Evolutionary conservation across 257 asterid genomes (phyloP).

Genomic region (Linderniella brevidens): DNA sequence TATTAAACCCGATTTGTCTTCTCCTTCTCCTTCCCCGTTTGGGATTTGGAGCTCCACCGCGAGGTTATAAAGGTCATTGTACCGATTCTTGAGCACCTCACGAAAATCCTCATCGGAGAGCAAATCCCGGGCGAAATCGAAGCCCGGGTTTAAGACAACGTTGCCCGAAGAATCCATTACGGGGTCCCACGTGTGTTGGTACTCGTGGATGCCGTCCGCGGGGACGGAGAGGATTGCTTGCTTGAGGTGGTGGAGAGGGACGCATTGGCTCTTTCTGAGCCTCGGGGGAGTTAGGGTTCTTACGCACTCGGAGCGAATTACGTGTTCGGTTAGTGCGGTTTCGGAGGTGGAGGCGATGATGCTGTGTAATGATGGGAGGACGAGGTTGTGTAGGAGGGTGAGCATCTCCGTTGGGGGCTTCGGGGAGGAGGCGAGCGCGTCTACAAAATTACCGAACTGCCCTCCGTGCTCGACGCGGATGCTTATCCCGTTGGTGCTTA

Average conservation of each 20-base stretch:
- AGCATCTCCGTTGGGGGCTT: conserved; percentile 63
- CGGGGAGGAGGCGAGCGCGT: conserved; percentile 63
- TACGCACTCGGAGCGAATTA: conserved; percentile 63
- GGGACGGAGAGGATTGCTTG: conserved; percentile 66
- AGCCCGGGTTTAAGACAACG: conserved; percentile 35
- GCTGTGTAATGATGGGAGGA: conserved; percentile 51
- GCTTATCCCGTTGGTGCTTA: conserved; percentile 54
- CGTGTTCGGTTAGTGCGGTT: conserved; percentile 38
- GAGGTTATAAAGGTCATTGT: conserved; percentile 64
- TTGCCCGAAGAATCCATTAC: conserved; percentile 34
- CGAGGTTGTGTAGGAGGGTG: conserved; percentile 57
- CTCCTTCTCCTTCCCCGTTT: conserved; percentile 29
- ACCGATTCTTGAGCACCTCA: conserved; percentile 67
- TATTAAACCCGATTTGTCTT: conserved; percentile 24
- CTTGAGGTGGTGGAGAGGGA: conserved; percentile 37
- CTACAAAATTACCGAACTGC: conserved; percentile 41
- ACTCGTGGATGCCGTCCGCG: conserved; percentile 69
- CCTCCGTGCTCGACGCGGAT: conserved; percentile 72
- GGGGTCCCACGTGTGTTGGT: conserved; percentile 81
- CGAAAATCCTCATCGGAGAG: conserved; percentile 81
- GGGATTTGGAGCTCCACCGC: conserved; percentile 76
- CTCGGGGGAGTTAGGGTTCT: conserved; percentile 52
- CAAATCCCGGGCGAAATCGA: conserved; percentile 61
- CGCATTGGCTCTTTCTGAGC: conserved; percentile 39
- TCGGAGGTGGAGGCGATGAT: conserved; percentile 31